These are phyloP conservation scores for Leishmania arabica DNA, from an alignment of 208 protist species.

Conservation along the genomic window DNA sequence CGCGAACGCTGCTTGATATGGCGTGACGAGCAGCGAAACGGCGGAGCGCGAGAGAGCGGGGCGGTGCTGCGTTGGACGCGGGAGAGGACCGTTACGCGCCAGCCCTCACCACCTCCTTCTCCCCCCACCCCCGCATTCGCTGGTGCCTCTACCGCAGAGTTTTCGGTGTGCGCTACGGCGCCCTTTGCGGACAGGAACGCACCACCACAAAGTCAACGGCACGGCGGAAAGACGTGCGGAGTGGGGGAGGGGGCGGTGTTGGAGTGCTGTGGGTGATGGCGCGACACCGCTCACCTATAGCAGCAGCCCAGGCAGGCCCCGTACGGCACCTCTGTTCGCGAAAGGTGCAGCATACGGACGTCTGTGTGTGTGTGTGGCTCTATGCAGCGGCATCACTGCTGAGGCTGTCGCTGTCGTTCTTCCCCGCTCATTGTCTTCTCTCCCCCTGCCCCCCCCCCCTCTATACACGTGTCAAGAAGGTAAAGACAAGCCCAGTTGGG, in stretches of 20 bases:
- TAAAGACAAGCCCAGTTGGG: background rate
- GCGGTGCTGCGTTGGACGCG: background rate
- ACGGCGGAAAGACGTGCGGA: background rate
- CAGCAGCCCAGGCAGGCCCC: background rate
- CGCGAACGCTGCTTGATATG: constrained; percentile 35
- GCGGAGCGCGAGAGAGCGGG: background rate
- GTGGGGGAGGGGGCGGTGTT: background rate
- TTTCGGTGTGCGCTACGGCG: background rate
- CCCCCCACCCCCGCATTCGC: background rate
- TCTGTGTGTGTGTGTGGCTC: background rate
- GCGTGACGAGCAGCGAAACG: background rate
- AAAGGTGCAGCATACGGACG: background rate
- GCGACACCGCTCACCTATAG: background rate
- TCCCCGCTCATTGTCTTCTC: background rate
- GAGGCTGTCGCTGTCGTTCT: background rate
- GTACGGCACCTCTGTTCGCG: background rate
- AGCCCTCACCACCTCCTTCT: background rate
- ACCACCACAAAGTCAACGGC: background rate
- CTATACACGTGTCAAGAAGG: background rate
- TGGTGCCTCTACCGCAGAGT: background rate
- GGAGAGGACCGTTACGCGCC: background rate
- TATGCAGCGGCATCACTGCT: background rate
- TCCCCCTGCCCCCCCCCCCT: background rate
- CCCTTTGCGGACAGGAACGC: background rate
- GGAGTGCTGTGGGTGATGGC: background rate